Evolutionary conservation across 1,284 basidiomycete species (phyloP), one percentile per base, ranked within the genome.

Genomic region (Cystobasidium pallidum): DNA sequence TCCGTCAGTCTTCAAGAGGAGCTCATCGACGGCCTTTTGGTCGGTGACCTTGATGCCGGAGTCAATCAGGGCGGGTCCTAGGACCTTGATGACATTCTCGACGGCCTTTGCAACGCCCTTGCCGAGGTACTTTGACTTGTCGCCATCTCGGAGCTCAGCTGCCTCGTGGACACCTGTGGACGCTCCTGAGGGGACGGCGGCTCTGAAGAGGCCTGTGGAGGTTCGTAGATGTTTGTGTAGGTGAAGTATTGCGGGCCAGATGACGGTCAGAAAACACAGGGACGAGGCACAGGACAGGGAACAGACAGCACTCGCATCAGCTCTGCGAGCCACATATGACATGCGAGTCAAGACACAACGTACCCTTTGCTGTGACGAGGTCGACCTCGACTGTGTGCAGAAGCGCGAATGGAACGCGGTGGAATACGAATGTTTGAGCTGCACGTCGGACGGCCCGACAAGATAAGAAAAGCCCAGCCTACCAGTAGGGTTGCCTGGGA

Each of bases 111-210:
- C 78, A 76, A 99, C 96, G 90, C 93, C 94, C 86, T 99, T 99
- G 82, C 96, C 96, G 80, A 97, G 87, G 83, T 97, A 99, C 79
- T 86, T 86, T 79, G 84, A 84, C 84, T 95, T 95, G 86, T 94
- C 95, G 76, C 90, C 91, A 84, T 99, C 96, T 78, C 96, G 92
- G 81, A 99, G 90, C 85, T 99, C 96, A 77, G 96, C 92, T 76
- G 96, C 96, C 84, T 99, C 96, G 84, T 99, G 93, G 78, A 93
- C 85, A 86, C 96, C 96, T 73, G 95, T 99, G 74, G 95, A 99
- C 63, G 96, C 96, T 82, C 96, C 96, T 73, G 94, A 98, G 71
- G 96, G 96, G 57, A 99, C 96, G 76, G 92, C 88, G 76, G 93
- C 92, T 77, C 92, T 90, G 90, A 90, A 99, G 78, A 89, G 89